These are phyloP conservation scores for Sideroxylon spinosum DNA, from an alignment of 179 eudicot genomes.

Conservation along the genomic window DNA sequence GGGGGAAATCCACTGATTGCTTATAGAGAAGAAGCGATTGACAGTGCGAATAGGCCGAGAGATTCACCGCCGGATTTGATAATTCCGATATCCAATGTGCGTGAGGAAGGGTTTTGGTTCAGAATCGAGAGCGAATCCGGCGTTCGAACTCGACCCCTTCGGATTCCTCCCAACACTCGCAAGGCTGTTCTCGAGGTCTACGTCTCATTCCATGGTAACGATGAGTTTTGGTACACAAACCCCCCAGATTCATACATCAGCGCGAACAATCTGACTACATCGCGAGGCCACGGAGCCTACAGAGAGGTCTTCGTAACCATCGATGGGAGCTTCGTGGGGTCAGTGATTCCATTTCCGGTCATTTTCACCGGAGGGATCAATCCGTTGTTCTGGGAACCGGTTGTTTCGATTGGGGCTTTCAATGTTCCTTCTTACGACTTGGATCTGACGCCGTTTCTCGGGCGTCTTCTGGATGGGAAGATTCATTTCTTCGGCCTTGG, in stretches of 20 bases:
- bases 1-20: not conserved
- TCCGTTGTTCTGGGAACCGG: constrained; percentile 85
- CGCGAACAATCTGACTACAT: constrained; percentile 41
- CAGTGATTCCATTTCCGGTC: constrained; percentile 74
- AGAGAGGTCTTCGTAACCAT: constrained; percentile 65
- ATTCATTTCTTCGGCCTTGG: constrained; percentile 53
- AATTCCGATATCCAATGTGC: constrained; percentile 47
- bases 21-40: not conserved
- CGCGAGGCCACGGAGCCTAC: constrained; percentile 62
- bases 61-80: constrained; percentile 69
- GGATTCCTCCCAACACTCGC: constrained; percentile 50
- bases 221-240: constrained; percentile 92
- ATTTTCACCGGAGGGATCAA: constrained; percentile 83
- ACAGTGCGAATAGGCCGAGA: not conserved
- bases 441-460: constrained; percentile 70
- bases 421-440: constrained; percentile 74
- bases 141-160: constrained; percentile 25
- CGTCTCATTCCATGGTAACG: constrained; percentile 80
- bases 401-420: constrained; percentile 82
- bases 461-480: constrained; percentile 56
- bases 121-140: constrained; percentile 44
- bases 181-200: constrained; percentile 67
- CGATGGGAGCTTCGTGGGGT: constrained; percentile 56
- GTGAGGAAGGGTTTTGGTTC: constrained; percentile 62
- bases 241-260: constrained; percentile 61